Percentiles rank a stretch among this genome's conserved stretches.
Conservation (phyloP, 352 stramenopile genomes). For the Nothophytophthora sp. region DNA sequence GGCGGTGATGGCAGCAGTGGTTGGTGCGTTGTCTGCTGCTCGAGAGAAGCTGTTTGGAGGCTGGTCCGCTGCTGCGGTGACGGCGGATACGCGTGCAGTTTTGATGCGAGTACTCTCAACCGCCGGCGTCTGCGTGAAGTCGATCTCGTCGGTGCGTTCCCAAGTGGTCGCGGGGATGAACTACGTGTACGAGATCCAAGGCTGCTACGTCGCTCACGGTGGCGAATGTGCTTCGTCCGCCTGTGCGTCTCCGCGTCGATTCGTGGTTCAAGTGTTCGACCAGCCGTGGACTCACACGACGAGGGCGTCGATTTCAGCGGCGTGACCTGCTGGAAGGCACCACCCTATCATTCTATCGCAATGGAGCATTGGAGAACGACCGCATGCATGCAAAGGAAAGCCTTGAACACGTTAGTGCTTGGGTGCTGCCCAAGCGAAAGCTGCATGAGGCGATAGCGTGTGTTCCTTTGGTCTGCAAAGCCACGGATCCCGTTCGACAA, state of each 20-base stretch:
- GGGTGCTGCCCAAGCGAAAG: no score
- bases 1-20: neutral
- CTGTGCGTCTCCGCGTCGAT: neutral
- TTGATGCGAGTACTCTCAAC: conserved; percentile 14
- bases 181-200: conserved; percentile 19
- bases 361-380: neutral
- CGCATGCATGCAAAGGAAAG: no score
- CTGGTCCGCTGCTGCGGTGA: conserved; percentile 8
- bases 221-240: conserved; percentile 4
- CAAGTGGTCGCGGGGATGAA: conserved; percentile 26
- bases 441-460: no score
- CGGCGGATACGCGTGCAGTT: conserved; percentile 10
- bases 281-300: conserved; percentile 23
- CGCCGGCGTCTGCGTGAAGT: conserved; percentile 10
- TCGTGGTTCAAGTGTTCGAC: conserved; percentile 15
- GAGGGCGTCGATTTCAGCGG: neutral
- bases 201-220: conserved; percentile 9
- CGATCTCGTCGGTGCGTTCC: conserved; percentile 9
- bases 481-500: no score
- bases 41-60: conserved; percentile 1
- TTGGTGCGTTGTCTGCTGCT: neutral
- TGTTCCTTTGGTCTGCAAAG: no score
- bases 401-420: no score
- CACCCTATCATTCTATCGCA: neutral
- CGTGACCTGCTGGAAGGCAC: neutral